A percentile compares a stretch with the other conserved stretches of the same genome.
phyloP scores from a whole-genome alignment of 164 flowering plant species.

The Vitis cinerea region DNA sequence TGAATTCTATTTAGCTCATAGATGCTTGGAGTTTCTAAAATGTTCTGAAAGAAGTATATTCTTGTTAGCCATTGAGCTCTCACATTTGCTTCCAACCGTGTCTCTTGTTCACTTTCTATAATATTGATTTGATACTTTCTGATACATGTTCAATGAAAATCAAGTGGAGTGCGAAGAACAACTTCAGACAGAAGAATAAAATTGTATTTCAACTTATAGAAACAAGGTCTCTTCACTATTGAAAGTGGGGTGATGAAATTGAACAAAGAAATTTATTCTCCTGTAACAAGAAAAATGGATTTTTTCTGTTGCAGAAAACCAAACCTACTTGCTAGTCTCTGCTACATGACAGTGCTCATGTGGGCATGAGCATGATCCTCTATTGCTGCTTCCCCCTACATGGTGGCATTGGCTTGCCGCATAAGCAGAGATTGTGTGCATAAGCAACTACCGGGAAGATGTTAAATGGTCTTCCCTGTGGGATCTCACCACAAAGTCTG shows the following conservation, averaged over 20 bases:
- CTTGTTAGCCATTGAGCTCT: no score
- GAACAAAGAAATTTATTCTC: neutral
- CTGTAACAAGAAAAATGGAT: constrained; percentile 1
- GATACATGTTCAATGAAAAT: no score
- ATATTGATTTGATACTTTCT: no score
- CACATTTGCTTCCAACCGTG: no score
- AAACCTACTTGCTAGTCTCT: neutral
- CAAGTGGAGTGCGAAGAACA: no score
- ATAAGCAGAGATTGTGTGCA: constrained; percentile 83
- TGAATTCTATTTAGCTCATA: neutral
- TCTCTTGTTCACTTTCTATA: no score
- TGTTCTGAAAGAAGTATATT: no score
- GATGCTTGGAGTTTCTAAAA: neutral
- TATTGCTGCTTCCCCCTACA: constrained; percentile 40
- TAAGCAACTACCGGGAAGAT: constrained; percentile 76
- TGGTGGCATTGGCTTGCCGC: constrained; percentile 84
- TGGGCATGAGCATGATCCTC: constrained; percentile 9
- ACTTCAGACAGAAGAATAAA: neutral
- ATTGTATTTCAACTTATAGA: neutral
- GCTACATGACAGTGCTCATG: constrained; percentile 11
- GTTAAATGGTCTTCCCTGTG: constrained; percentile 82
- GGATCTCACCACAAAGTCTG: constrained; percentile 79
- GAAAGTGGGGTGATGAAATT: neutral
- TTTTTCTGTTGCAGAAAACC: neutral
- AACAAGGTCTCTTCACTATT: neutral